Evolutionary conservation across 2,329 filamentous ascomycete species (phyloP), one percentile per base, ranked within the genome.

Genomic region (Rasamsonia emersonii): DNA sequence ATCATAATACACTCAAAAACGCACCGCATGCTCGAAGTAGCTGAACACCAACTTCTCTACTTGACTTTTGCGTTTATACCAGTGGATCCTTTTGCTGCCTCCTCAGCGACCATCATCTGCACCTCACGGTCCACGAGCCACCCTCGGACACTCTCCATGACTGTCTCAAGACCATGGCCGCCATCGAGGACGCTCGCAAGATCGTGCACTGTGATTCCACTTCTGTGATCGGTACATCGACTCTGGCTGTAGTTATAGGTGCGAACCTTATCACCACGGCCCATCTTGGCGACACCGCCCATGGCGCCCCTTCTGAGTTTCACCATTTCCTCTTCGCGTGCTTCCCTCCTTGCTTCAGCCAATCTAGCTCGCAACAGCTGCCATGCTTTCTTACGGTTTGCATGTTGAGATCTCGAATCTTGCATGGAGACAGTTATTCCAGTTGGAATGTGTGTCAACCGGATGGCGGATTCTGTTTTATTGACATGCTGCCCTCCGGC

Each of bases 401-500:
- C 77, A 46, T 84, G 78, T 64, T 98, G 91, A 25, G 86, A 94
- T 33, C 91, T 75, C 32, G 79, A 80, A 55, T 98, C 91, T 58
- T 98, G 91, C 72, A 96, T 93, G 9, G 79, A 80, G 9, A 96
- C 88, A 2, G 84, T 76, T 1, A 79, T 91, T 26, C 82, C 83
- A 1, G 86, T 93, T 2, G 91, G 91, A 5, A 82, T 61, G 64
- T 98, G 91, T 2, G 88, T 96, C 49, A 98, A 70, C 7, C 91
- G 80, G 39, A 98, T 84, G 3, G 91, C 91, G 18, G 86, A 94
- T 64, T 98, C 91, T 0, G 91, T 98, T 58, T 89, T 95, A 64
- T 98, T 98, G 54, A 98, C 91, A 61, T 98, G 91, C 64, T 98
- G 91, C 1, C 91, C 91, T 18, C 91, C 91, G 0, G 91, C 89